Conservation (phyloP, 345 rosid species). For the Erodium maritimum region DNA sequence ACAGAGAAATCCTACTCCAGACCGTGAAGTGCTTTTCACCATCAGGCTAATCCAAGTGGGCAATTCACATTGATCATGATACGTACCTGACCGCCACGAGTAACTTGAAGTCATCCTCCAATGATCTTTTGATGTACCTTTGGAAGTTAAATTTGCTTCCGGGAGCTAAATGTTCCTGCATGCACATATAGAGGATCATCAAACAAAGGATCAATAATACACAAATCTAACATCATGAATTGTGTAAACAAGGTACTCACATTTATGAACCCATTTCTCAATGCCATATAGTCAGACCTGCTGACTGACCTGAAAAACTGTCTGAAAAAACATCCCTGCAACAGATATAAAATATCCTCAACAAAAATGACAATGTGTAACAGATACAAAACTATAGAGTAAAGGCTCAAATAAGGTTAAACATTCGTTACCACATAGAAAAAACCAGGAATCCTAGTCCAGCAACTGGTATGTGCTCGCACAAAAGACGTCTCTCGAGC, state of each 20-base stretch:
- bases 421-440: constrained; percentile 78
- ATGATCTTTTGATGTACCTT: constrained; percentile 74
- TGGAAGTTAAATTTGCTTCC: constrained; percentile 88
- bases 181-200: no score
- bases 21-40: no score
- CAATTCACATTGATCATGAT: no score
- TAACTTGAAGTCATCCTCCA: constrained; percentile 82
- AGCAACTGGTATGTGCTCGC: constrained; percentile 71
- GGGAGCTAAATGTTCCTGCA: constrained; percentile 87
- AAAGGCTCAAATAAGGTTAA: no score
- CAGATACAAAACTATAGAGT: no score
- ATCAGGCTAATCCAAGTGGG: no score
- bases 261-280: constrained; percentile 82
- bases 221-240: neutral
- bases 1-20: no score
- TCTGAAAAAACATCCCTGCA: constrained; percentile 87
- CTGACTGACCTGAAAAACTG: constrained; percentile 84
- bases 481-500: constrained; percentile 87
- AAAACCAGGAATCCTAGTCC: constrained; percentile 77
- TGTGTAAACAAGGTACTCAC: constrained; percentile 33
- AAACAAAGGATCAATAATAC: constrained; percentile 2
- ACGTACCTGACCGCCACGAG: constrained; percentile 76
- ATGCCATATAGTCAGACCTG: constrained; percentile 68
- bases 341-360: constrained; percentile 17
- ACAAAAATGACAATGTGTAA: no score